A percentile compares a stretch with the other conserved stretches of the same genome.
Conservation (phyloP, 78 protist genomes). For the Dictyostelium citrinum region DNA sequence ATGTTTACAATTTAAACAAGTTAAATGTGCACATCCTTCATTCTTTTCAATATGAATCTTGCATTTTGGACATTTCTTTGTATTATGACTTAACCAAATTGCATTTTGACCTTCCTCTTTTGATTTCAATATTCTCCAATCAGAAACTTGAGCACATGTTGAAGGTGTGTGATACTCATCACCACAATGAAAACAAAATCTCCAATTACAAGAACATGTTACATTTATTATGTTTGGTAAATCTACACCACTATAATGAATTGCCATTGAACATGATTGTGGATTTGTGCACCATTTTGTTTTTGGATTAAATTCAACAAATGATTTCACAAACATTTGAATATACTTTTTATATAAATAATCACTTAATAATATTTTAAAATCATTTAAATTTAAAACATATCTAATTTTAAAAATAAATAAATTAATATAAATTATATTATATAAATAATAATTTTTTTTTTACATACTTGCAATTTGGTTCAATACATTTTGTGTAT, state of each 20-base stretch:
- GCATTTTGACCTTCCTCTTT: conserved; percentile 55
- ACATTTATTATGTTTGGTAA: conserved; percentile 16
- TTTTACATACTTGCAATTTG: conserved; percentile 27
- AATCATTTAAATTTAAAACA: background rate
- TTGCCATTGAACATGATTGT: background rate
- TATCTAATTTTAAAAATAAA: background rate
- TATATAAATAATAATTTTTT: no score
- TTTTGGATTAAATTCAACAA: conserved; percentile 44
- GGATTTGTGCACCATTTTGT: conserved; percentile 44
- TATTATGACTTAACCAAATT: conserved; percentile 38
- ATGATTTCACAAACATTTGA: conserved; percentile 14
- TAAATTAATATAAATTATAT: no score
- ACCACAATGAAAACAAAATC: conserved; percentile 64
- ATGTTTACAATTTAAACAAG: conserved; percentile 36
- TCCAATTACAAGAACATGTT: conserved; percentile 37
- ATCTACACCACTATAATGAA: conserved; percentile 14
- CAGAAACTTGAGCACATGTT: conserved; percentile 9
- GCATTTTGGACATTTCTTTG: conserved; percentile 56
- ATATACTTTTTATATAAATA: background rate
- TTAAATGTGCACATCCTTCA: conserved; percentile 80
- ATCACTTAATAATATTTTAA: background rate
- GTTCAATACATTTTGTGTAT: conserved; percentile 37
- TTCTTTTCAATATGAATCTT: conserved; percentile 63
- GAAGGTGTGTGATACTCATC: conserved; percentile 21
- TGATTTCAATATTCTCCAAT: conserved; percentile 42